Base-by-base conservation (phyloP, 306 rosid genomes). In the Inga oerstediana region DNA sequence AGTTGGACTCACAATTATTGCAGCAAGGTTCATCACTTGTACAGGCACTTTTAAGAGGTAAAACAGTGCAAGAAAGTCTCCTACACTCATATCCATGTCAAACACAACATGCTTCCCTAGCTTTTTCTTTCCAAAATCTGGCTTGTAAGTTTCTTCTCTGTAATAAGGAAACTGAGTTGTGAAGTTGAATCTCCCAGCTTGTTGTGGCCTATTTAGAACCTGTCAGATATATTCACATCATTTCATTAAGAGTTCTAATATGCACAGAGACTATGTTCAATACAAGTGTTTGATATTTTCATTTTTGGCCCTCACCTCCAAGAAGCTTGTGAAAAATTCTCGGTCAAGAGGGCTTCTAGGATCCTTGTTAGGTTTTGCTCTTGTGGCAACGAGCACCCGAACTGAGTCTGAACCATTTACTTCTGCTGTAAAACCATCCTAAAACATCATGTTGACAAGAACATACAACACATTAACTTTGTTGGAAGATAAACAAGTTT, bases 81-180 rank as follows among this genome's bases (percentile, higher is more conserved):
- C 98, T n/a, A 92, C 92, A 76, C 98, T 94, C 98, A 96, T 96
- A 83, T 96, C 99, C 97, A 92, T 94, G 87, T 96, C 99, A 83
- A 96, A 92, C 24, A 96, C 91, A 79, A 94, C 86, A 52, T 94
- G 88, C 88, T 90, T 96, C 27, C 99, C 99, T 68, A 88, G 80
- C 74, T 37, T 81, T 72, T 48, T 88, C 22, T 82, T 78, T 49
- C 77, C 79, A 73, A 92, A 91, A 78, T 86, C 62, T 86, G 97
- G 99, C 81, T 64, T 91, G 85, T 90, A 91, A 48, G 83, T 73
- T 70, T 89, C 91, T 89, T 94, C 88, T 74, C 65, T 85, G 89
- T 91, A 96, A 81, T 85, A 79, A 22, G 98, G 98, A 88, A 94
- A 96, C 74, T 89, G 80, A 43, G 87, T 91, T 7, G 94, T 90